phyloP scores from a whole-genome alignment of 1,284 basidiomycete species.

The Hymenochaete sp. region DNA sequence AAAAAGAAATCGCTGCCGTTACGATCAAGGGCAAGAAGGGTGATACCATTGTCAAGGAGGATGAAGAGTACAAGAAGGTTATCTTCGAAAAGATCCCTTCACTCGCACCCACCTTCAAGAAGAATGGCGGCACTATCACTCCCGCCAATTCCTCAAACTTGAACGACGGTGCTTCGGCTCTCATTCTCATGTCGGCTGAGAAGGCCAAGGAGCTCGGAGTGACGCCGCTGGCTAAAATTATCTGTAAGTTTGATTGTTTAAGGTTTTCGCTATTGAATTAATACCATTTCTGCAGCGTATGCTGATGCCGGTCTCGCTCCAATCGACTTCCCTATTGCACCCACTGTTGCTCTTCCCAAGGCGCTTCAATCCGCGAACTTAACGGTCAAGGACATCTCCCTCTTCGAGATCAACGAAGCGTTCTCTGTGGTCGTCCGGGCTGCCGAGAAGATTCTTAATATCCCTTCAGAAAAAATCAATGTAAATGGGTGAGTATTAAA shows the following conservation, averaged over 20 bases:
- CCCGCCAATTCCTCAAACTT: conserved; percentile 94
- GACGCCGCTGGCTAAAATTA: conserved; percentile 84
- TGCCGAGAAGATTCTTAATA: conserved; percentile 80
- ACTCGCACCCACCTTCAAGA: conserved; percentile 84
- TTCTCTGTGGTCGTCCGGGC: conserved; percentile 93
- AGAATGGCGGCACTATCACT: conserved; percentile 77
- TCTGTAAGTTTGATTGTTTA: conserved; percentile 51
- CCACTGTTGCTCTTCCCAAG: conserved; percentile 83
- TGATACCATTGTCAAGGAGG: conserved; percentile 82
- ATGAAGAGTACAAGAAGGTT: conserved; percentile 97
- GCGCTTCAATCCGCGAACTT: conserved; percentile 87
- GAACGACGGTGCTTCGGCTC: conserved; percentile 95
- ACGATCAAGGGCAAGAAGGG: conserved; percentile 93
- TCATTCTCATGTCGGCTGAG: conserved; percentile 87
- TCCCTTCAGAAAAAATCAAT: conserved; percentile 88
- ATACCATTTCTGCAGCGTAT: conserved; percentile 53
- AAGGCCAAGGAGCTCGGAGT: conserved; percentile 84
- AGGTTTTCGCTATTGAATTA: conserved; percentile 18
- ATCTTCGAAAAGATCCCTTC: conserved; percentile 88
- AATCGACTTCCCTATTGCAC: conserved; percentile 95
- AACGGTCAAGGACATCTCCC: conserved; percentile 75
- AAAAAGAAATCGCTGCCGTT: conserved; percentile 88
- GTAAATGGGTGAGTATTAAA: conserved; percentile 63
- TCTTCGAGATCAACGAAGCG: conserved; percentile 97
- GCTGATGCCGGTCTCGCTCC: conserved; percentile 96